Evolutionary conservation across 2,329 filamentous ascomycete genomes (phyloP), one percentile per base, ranked within the genome.

Genomic region (Cytospora piceae): DNA sequence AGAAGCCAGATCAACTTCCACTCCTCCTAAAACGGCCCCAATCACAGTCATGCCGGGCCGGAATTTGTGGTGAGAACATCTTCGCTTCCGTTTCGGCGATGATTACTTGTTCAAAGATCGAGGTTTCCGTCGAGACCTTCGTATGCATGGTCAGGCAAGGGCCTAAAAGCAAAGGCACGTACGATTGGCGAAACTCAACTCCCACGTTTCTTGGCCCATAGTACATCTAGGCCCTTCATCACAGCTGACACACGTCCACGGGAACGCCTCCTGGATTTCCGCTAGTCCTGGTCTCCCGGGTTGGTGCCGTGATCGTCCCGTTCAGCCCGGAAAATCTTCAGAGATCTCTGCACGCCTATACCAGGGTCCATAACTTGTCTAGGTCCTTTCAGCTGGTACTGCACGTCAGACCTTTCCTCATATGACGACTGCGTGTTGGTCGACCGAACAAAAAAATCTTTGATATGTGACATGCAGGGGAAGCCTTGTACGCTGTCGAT

Each of bases 331-430:
- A 63, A 51, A 57, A 63, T 5, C 34, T 15, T 15, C 27, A 54
- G 31, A 29, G 51, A 37, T 24, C 42, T 32, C 42, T 51, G 54
- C 53, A 55, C 31, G 34, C 39, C 29, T 32, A 46, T 37, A 29
- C 9, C 53, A 57, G 46, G 61, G 61, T 37, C 56, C 53, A 63
- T 39, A 56, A 20, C 17, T 37, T 51, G n/a, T 29, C n/a, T 46
- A 27, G 17, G 27, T 29, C 24, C 31, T 22, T 42, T n/a, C 42
- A 59, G 46, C 54, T 58, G 32, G 56, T 37, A 17, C 49, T 58
- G 61, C 51, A 61, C 58, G 55, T 55, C 55, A 37, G 56, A 57
- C 58, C 62, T 55, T 22, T 29, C 37, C 22, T 37, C 14, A 51
- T 15, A 24, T 42, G 15, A 32, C 17, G 58, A 37, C 51, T 55